phyloP scores from a whole-genome alignment of 805 yeast genomes.

The Candida coleopterorum region DNA sequence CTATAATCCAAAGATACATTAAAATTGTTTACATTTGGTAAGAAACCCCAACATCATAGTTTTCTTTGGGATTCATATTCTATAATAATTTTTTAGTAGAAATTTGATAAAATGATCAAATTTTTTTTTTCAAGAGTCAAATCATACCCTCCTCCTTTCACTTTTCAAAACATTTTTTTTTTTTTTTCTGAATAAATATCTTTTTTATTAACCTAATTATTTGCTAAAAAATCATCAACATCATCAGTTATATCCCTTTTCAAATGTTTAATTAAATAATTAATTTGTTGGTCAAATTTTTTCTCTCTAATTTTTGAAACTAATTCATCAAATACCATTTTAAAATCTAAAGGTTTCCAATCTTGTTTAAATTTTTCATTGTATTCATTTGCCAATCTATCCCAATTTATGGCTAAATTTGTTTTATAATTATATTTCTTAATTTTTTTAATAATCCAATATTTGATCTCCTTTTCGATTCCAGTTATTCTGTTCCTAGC shows the following conservation, averaged over 20 bases:
- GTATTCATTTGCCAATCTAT: slow-evolving; percentile 23
- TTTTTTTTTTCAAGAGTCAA: too few relatives aligned
- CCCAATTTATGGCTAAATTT: slow-evolving; percentile 32
- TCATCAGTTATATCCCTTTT: slow-evolving; percentile 2
- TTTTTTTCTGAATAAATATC: neutral
- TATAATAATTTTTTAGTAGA: too few relatives aligned
- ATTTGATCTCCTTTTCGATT: slow-evolving; percentile 29
- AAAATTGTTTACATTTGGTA: too few relatives aligned
- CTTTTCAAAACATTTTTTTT: too few relatives aligned
- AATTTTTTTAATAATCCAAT: slow-evolving; percentile 34
- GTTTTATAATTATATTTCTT: slow-evolving; percentile 21
- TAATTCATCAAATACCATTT: slow-evolving; percentile 58
- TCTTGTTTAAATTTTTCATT: slow-evolving; percentile 12
- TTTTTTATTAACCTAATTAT: neutral
- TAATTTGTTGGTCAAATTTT: slow-evolving; percentile 13
- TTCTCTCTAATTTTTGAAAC: slow-evolving; percentile 45
- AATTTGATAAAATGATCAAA: too few relatives aligned
- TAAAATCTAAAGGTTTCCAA: slow-evolving; percentile 62
- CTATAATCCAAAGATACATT: too few relatives aligned
- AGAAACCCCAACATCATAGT: too few relatives aligned
- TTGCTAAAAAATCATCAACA: neutral
- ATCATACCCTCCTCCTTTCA: too few relatives aligned
- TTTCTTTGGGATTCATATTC: too few relatives aligned
- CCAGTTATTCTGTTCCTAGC: slow-evolving; percentile 24
- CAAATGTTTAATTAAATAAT: slow-evolving; percentile 12